Percentiles rank a stretch among this genome's conserved stretches.
phyloP scores from a whole-genome alignment of 2,329 filamentous ascomycete species.

The Plectosphaerella cucumerina region DNA sequence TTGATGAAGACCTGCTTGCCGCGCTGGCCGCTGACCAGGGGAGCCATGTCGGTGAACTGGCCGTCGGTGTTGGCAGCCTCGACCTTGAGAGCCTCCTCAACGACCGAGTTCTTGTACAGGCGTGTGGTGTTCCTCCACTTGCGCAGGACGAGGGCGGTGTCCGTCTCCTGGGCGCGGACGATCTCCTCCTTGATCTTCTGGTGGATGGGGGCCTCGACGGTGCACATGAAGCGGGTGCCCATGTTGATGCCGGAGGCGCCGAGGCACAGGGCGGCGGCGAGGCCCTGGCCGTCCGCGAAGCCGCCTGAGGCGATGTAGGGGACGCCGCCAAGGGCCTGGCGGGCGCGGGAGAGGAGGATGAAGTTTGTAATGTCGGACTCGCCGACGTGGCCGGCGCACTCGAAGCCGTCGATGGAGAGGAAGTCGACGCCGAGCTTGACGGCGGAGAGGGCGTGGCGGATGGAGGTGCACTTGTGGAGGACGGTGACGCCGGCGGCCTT shows the following conservation, averaged over 20 bases:
- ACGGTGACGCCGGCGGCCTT: conserved; percentile 77
- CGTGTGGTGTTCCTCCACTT: conserved; percentile 92
- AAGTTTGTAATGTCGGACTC: conserved; percentile 88
- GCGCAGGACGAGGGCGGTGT: conserved; percentile 82
- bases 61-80: conserved; percentile 79
- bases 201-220: conserved; percentile 88
- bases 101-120: conserved; percentile 87
- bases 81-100: conserved; percentile 72
- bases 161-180: conserved; percentile 80
- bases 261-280: conserved; percentile 84
- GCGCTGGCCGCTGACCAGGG: conserved; percentile 83
- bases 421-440: conserved; percentile 96
- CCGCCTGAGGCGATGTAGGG: conserved; percentile 96
- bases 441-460: conserved; percentile 86
- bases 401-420: conserved; percentile 93
- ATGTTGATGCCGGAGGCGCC: conserved; percentile 97
- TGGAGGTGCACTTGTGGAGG: conserved; percentile 96
- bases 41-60: conserved; percentile 85
- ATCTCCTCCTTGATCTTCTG: conserved; percentile 91
- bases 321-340: conserved; percentile 70
- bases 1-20: conserved; percentile 89
- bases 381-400: conserved; percentile 88
- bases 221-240: conserved; percentile 98
- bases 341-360: conserved; percentile 78
- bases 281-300: conserved; percentile 89